Evolutionary conservation across 2,329 filamentous ascomycete genomes (phyloP), one percentile per base, ranked within the genome.

Genomic region (Chrysosporium queenslandicum): DNA sequence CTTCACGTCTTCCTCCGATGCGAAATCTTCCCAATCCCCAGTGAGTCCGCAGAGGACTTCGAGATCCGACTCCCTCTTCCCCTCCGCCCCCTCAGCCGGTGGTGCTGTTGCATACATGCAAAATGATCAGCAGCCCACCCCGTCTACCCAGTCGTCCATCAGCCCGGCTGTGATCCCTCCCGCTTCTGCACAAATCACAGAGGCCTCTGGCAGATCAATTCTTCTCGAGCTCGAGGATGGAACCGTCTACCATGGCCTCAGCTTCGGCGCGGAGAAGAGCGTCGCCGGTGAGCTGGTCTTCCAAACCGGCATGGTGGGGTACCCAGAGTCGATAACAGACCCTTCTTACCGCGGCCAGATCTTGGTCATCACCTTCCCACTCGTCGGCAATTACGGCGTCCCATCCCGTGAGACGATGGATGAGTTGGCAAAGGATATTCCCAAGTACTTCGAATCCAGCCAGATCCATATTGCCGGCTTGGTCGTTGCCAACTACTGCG

Each of bases 291-390:
- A 98, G 77, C 78, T 98, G 68, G 92, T 98, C 73, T 98, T 98
- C 76, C 91, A 97, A 79, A 98, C 92, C 54, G 92, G 92, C 71
- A 95, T 97, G 90, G 92, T 97, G 62, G 92, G 92, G 66, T 98
- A 98, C 69, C 90, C 92, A 39, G 92, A 98, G 77, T 94, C 86
- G 45, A 83, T 91, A 78, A 90, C 86, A 64, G 86, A 91, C 64
- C 86, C 86, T 50, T 91, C 86, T 18, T 91, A 91, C 74, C 85
- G 86, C 60, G 86, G 92, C 60, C 91, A 98, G 74, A 95, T 98
- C 62, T 79, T 98, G 62, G 90, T 97, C 71, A 83, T 97, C 64
- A 98, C 91, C 50, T 96, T 95, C 70, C 92, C 91, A 54, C 77
- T 97, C 36, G 86, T 95, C 55, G 91, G 91, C 69, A 98, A 97